Base-by-base conservation (phyloP, 2,329 filamentous ascomycete species). In the Verticillium albo-atrum region DNA sequence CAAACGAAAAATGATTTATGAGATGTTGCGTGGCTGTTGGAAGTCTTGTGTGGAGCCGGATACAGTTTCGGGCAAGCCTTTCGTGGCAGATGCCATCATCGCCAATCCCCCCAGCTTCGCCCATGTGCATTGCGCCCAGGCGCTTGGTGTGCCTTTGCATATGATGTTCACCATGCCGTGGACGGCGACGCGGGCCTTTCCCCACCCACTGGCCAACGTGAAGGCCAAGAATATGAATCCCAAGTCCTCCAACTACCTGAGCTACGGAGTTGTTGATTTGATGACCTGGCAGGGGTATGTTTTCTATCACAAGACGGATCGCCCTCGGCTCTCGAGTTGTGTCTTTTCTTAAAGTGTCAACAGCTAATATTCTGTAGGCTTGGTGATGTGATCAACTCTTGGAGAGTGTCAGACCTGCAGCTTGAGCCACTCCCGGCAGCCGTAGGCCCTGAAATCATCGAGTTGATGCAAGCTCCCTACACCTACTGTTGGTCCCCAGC, bases 401-500 rank as follows among this genome's bases (percentile, higher is more conserved):
- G 89, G 92, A 70, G 91, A 67, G 81, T 89, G 54, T 84, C 86
- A 63, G 82, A 84, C 56, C 82, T 81, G 35, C 83, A 86, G 10
- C 74, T 92, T 1, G 89, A 91, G 55, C 81, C 86, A 0, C 79
- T 92, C 47, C 88, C 86, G 65, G 77, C 88, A 25, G 84, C 91
- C 50, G 90, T 87, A 77, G 90, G 88, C 1, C 89, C 89, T 6
- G 86, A 85, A 20, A 84, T 92, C 74, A 74, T 90, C 1, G 84
- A 84, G 47, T 84, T 88, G 9, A 72, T 93, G 23, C 80, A 80
- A 53, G 81, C 92, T 4, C 90, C 90, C 0, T 88, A 88, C 61
- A 91, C 90, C 0, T 94, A 93, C 66, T 90, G 89, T 69, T 93
- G 90, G 89, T 89, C 86, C 0, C 85, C 87, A 0, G 80, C 85